These are phyloP conservation scores for Beauveria pseudobassiana DNA, from an alignment of 2,329 filamentous ascomycete species.

Conservation along the genomic window DNA sequence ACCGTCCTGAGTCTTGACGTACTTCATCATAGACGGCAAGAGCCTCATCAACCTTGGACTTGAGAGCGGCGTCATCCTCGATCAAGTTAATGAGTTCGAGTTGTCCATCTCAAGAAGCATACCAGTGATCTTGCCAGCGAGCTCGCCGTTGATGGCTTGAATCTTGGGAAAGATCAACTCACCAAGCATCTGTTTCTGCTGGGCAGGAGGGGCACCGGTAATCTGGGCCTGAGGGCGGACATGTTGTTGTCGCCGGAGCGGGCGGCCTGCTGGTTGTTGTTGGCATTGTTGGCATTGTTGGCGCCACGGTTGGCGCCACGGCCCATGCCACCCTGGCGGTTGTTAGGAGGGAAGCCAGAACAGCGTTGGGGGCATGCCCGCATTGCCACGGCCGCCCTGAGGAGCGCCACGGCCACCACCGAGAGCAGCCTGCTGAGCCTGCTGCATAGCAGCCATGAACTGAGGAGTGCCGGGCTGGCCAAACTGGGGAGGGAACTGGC, in stretches of 20 bases:
- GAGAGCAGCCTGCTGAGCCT: conserved; percentile 57
- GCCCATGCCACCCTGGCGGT: conserved; percentile 43
- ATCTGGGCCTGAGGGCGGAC: conserved; percentile 49
- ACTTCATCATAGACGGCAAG: conserved; percentile 98
- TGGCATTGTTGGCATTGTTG: conserved; percentile 38
- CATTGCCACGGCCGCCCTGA: conserved; percentile 60
- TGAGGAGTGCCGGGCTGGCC: conserved; percentile 73
- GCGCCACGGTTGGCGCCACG: conserved; percentile 38
- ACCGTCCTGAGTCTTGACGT: conserved; percentile 64
- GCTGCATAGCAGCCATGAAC: conserved; percentile 76
- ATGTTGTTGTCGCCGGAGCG: conserved; percentile 35
- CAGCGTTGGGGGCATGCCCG: conserved; percentile 41
- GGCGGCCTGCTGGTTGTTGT: conserved; percentile 30
- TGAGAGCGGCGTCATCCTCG: conserved; percentile 80
- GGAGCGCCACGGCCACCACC: conserved; percentile 56
- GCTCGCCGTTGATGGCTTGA: conserved; percentile 82
- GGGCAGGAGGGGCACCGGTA: conserved; percentile 49
- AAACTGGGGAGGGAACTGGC: conserved; percentile 74
- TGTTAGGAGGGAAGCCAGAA: conserved; percentile 51
- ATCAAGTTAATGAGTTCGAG: conserved; percentile 86
- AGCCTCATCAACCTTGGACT: conserved; percentile 94
- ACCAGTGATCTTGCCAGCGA: conserved; percentile 98
- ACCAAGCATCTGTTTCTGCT: conserved; percentile 98
- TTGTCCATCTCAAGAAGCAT: conserved; percentile 99
- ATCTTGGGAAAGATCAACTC: conserved; percentile 99